Base-by-base conservation (phyloP, 2,329 filamentous ascomycete genomes). In the Fusarium drepaniforme region DNA sequence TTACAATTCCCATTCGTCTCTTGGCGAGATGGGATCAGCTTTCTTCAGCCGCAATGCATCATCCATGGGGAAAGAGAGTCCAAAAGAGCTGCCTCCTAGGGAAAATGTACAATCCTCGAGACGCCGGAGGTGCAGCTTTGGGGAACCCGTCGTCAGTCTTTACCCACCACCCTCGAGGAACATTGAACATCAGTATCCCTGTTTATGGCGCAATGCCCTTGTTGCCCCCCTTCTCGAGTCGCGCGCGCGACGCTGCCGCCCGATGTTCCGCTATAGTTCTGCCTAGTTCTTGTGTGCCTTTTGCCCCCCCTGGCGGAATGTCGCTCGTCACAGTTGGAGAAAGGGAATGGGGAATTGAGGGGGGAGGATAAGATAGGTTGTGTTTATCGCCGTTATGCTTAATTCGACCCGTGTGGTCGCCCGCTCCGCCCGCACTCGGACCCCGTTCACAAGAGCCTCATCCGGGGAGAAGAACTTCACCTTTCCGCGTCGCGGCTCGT, bases 361-460 rank as follows among this genome's bases (percentile, higher is more conserved):
- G 25, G 62, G 35, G 18, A 38, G 12, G 12, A 35, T 42, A 28
- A 57, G 25, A 53, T 38, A 35, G 51, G 51, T 15, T n/a, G 25
- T 23, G 18, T 67, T 60, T 71, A 56, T 70, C 56, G 53, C 37
- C 18, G 28, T 75, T 76, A 76, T 72, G 74, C 71, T 75, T 75
- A 75, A 72, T 63, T 66, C 46, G 53, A 63, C 49, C 49, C 33
- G 8, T 42, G 38, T 40, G 28, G 35, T 23, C 18, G 16, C 18
- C 21, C 21, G 15, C 38, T 35, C 21, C 21, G 15, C 38, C 25
- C 30, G 28, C 25, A 15, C 49, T 30, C 28, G n/a, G 42, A 4
- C 28, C 40, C 64, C 58, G 25, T 42, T 33, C 40, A 12, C 53
- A 33, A 30, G 49, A 15, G 15, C 35, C 23, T 49, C 25, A 37